A percentile compares a stretch with the other conserved stretches of the same genome.
Evolutionary conservation across 2,329 filamentous ascomycete genomes (phyloP).

Genomic region (Clonostachys chloroleuca): DNA sequence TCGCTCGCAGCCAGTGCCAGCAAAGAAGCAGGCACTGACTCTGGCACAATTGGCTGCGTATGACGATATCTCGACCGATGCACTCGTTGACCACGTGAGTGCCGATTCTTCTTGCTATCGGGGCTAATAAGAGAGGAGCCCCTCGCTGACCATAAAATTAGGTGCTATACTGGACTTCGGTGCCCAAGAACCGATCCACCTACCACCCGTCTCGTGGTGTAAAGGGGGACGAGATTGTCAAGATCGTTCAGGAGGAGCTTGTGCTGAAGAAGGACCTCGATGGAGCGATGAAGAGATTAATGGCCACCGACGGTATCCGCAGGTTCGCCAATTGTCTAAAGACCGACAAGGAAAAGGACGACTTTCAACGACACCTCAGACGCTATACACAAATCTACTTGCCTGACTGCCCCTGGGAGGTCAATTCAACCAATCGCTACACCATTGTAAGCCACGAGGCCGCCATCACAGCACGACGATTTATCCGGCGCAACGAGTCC

Average conservation of each 20-base stretch:
- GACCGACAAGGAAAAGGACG: conserved; percentile 75
- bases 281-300: conserved; percentile 66
- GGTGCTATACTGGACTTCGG: conserved; percentile 95
- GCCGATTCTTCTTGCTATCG: neutral
- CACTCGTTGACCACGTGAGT: conserved; percentile 89
- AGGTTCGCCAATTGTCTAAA: conserved; percentile 66
- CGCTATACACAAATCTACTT: conserved; percentile 92
- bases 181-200: conserved; percentile 87
- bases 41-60: conserved; percentile 85
- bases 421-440: conserved; percentile 87
- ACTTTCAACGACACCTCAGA: conserved; percentile 80
- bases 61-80: conserved; percentile 94
- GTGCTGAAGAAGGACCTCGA: conserved; percentile 70
- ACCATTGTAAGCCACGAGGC: conserved; percentile 89
- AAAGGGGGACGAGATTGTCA: conserved; percentile 56
- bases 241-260: conserved; percentile 60
- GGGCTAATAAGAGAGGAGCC: too few relatives aligned
- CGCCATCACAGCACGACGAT: conserved; percentile 73
- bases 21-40: conserved; percentile 62
- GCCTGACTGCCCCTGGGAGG: conserved; percentile 91
- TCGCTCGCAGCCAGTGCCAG: conserved; percentile 7
- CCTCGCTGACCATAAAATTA: conserved; percentile 28
- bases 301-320: conserved; percentile 68
- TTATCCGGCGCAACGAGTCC: conserved; percentile 75
- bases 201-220: conserved; percentile 83